Evolutionary conservation across 805 yeast genomes (phyloP), one percentile per base, ranked within the genome.

Genomic region (Candida palmyrensis): DNA sequence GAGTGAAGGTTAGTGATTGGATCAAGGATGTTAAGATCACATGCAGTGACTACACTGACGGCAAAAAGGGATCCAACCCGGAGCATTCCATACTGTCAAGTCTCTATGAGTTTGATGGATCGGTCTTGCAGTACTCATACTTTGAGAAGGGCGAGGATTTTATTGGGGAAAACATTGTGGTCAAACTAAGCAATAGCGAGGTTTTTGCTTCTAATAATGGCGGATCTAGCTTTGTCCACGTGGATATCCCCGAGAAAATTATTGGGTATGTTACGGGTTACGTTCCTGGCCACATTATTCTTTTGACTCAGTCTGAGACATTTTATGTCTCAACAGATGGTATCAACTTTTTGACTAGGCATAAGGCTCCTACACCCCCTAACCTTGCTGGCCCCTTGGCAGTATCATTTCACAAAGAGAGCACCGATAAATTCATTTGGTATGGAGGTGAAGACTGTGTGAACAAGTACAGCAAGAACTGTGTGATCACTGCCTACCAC

Each of bases 261-360:
- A 53, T 51, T 8, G 53, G 55, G 6, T 53, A 44, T 20, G 42
- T 37, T 32, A 73, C 75, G 27, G 88, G 92, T 40, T 71, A 69
- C 40, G 65, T 66, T 41, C 69, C 75, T 2, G 77, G 83, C 38
- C 69, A 72, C 25, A 73, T 79, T 21, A 66, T 75, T 43, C 58
- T 79, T 32, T 39, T 79, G 28, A 75, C 87, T 1, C 53, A 64
- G 2, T 46, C 60, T 6, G 67, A 71, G 7, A 58, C 57, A 19
- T 58, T 89, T 11, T 80, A 72, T 46, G 51, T 66, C 15, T 81
- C 96, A 1, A 47, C 53, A 3, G 82, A 89, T 53, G 77, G 95
- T 17, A 97, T 84, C 11, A 58, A 61, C 48, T 36, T 53, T 68
- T 1, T 86, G 83, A 42, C 48, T 6, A 55, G 57, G 23, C 48